Evolutionary conservation across 768 basidiomycete species (phyloP), one percentile per base, ranked within the genome.

Genomic region (Boletus rubropictus): DNA sequence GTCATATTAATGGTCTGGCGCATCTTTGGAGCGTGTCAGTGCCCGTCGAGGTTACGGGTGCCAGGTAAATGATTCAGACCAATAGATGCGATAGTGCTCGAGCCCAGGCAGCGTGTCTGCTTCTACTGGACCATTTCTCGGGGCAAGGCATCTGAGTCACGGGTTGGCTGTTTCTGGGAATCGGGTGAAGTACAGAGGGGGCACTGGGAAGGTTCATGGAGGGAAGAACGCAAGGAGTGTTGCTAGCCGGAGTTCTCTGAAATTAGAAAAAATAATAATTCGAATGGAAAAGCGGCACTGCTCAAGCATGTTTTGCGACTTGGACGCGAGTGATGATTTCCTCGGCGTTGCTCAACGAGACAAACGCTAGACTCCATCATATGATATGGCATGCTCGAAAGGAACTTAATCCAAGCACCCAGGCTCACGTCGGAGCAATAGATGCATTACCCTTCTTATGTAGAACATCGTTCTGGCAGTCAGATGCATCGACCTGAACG

Each of bases 191-290:
- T 35, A 25, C 41, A 49, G 37, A 44, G 41, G 44, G 39, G 48
- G 47, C 37, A 39, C 42, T 14, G 12, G 34, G 22, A 38, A 48
- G 28, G 51, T 52, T 50, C 61, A 59, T 65, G 63, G 42, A 46
- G 50, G 57, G 47, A 60, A 34, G 57, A 62, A 50, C 50, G 42
- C 48, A 64, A 65, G 58, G 54, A 59, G 54, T 51, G 44, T 61
- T 55, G 34, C 43, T 55, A 63, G 55, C 58, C 56, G 54, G 59
- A 53, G 51, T 65, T 60, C 49, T 52, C 48, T 63, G 53, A 56
- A 63, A 63, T 58, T 57, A 46, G 36, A 55, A 58, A 58, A 52
- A 53, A 56, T 55, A 64, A 62, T 56, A 64, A 60, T 65, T 63
- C 62, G 48, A 48, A 49, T 65, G 53, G 52, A 57, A 65, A 63